Conservation (phyloP, 2,329 filamentous ascomycete species). For the Furcasterigmium sp. region DNA sequence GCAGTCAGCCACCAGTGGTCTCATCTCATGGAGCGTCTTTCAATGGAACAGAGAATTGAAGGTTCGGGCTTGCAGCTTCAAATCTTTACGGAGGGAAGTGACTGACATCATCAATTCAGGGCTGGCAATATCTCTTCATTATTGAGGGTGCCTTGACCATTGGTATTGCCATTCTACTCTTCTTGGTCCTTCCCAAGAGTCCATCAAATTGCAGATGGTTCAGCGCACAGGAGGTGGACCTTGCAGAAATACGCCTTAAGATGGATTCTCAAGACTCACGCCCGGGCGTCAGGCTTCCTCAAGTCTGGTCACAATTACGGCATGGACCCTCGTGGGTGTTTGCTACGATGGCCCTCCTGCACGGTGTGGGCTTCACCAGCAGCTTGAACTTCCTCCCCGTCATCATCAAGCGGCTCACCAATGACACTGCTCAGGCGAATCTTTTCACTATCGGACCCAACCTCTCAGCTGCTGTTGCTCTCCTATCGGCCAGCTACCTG, state of each 20-base stretch:
- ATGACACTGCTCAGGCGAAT: constrained; percentile 19
- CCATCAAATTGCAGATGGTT: constrained; percentile 16
- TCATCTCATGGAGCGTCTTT: constrained; percentile 20
- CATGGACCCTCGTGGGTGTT: constrained; percentile 18
- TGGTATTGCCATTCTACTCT: constrained; percentile 13
- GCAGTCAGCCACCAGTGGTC: constrained; percentile 15
- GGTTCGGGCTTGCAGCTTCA: constrained; percentile 1
- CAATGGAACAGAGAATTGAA: constrained; percentile 13
- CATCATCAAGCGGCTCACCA: constrained; percentile 35
- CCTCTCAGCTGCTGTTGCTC: constrained; percentile 13
- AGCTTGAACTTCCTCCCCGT: constrained; percentile 27
- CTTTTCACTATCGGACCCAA: constrained; percentile 20
- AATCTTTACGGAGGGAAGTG: background rate
- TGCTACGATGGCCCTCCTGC: constrained; percentile 16
- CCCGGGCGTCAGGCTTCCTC: constrained; percentile 14
- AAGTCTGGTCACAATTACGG: constrained; percentile 15
- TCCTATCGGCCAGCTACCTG: constrained; percentile 11
- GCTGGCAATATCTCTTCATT: constrained; percentile 21
- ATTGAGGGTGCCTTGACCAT: constrained; percentile 20
- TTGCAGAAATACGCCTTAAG: constrained; percentile 18
- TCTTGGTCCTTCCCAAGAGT: constrained; percentile 14
- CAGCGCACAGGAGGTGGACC: constrained; percentile 15
- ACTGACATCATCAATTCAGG: constrained; percentile 5
- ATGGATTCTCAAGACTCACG: constrained; percentile 15
- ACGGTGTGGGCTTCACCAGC: constrained; percentile 18